These are phyloP conservation scores for Symbiotaphrina buchneri DNA, from an alignment of 495 filamentous ascomycete species.

Conservation along the genomic window DNA sequence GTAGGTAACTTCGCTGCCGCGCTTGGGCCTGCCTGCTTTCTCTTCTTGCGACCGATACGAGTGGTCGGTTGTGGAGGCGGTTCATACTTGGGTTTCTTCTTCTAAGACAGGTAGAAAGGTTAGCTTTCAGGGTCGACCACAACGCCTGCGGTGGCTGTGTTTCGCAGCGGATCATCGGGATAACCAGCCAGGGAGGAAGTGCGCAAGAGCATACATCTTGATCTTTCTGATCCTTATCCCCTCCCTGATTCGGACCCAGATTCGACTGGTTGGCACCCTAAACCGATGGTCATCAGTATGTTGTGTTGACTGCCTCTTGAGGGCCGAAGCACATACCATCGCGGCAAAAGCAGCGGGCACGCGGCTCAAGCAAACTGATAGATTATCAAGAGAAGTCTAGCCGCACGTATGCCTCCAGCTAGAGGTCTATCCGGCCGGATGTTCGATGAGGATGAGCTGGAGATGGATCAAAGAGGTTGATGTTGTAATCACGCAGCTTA, in stretches of 20 bases:
- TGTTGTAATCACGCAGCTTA: too few species aligned
- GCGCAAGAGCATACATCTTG: conserved; percentile 49
- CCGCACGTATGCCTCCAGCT: too few species aligned
- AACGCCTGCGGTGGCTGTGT: not conserved
- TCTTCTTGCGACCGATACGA: conserved; percentile 95
- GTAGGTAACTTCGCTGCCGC: conserved; percentile 85
- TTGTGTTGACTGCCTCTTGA: too few species aligned
- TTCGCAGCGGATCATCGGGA: not conserved
- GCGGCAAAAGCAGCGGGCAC: too few species aligned
- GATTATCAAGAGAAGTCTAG: too few species aligned
- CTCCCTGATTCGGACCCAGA: conserved; percentile 46
- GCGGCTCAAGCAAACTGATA: too few species aligned
- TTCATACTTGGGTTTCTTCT: conserved; percentile 99
- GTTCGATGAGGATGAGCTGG: too few species aligned
- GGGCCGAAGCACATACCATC: too few species aligned
- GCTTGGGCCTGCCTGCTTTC: conserved; percentile 75
- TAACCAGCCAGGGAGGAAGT: too few species aligned
- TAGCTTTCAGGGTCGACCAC: conserved; percentile 7
- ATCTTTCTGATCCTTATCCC: conserved; percentile 72
- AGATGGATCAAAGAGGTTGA: too few species aligned
- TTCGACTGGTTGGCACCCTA: conserved; percentile 80
- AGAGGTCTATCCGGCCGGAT: too few species aligned
- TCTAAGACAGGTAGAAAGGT: conserved; percentile 26
- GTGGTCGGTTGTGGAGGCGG: conserved; percentile 92
- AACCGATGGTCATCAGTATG: too few species aligned